Conservation (phyloP, 768 basidiomycete genomes). For the Lanmaoa rubissima region DNA sequence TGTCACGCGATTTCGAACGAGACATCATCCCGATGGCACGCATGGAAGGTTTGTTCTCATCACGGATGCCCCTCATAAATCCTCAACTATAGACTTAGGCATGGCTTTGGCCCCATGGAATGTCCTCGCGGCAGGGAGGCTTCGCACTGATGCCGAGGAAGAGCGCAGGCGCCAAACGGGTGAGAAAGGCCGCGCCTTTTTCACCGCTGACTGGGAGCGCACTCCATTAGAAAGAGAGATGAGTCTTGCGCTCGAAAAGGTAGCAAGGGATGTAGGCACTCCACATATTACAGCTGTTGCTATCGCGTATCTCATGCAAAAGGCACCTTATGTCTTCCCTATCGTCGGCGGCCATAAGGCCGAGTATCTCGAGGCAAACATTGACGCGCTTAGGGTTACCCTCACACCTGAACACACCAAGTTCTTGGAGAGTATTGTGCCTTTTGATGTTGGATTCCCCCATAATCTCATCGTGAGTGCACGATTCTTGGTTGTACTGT, state of each 20-base stretch:
- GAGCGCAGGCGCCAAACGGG: conserved; percentile 22
- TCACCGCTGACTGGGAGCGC: conserved; percentile 30
- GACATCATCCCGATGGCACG: conserved; percentile 43
- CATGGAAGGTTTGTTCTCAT: conserved; percentile 30
- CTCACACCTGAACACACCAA: conserved; percentile 37
- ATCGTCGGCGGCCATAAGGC: conserved; percentile 41
- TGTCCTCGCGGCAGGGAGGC: conserved; percentile 27
- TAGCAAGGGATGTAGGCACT: conserved; percentile 39
- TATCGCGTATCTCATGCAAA: conserved; percentile 44
- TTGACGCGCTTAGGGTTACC: conserved; percentile 39
- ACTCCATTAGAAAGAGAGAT: conserved; percentile 33
- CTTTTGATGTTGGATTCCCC: conserved; percentile 40
- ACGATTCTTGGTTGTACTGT: neutral
- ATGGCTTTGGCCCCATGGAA: conserved; percentile 36
- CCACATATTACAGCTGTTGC: conserved; percentile 36
- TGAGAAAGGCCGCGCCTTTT: conserved; percentile 39
- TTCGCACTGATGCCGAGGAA: conserved; percentile 31
- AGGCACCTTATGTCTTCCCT: conserved; percentile 43
- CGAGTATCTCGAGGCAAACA: conserved; percentile 40
- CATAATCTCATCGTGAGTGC: conserved; percentile 28
- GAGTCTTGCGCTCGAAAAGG: conserved; percentile 35
- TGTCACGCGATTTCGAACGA: conserved; percentile 48
- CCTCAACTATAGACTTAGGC: conserved; percentile 1
- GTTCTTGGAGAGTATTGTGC: conserved; percentile 31
- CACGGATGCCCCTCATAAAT: neutral